Evolutionary conservation across 805 yeast species (phyloP), one percentile per base, ranked within the genome.

Genomic region (Yamadazyma akitaensis): DNA sequence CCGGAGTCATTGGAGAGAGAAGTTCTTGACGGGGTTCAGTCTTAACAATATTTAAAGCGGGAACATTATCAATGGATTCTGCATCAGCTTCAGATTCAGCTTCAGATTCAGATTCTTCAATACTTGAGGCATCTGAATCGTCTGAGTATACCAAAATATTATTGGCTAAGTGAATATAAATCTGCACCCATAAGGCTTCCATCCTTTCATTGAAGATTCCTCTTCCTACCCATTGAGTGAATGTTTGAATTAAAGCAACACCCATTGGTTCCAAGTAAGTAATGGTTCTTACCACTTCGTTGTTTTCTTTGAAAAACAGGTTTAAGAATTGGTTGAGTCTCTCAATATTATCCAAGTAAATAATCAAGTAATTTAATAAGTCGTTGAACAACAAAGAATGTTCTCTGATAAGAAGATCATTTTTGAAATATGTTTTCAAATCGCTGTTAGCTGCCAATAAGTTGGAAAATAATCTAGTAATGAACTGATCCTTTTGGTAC

Each of bases 251-350:
- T 40, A 72, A 55, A 9, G 69, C 64, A 28, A 58, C 47, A n/a
- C 76, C 75, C 72, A 72, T 63, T 26, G 71, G 69, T 51, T 70
- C 77, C 51, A 71, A 62, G 53, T 71, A 70, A 17, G 51, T 47
- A 2, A 67, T 64, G 16, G 48, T 51, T 8, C 49, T 40, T 24
- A 63, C 55, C 42, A 68, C 54, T 8, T 51, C 47, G 7, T 54
- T 57, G 51, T 70, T 65, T 42, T 68, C 72, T 17, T 53, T 49
- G 28, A 62, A 57, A 54, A 68, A 72, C 41, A 58, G 64, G 30
- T 41, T 44, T 55, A 69, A 57, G 47, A 70, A 70, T 49, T 67
- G 67, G 28, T 65, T 60, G 26, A 72, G 59, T 39, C 53, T 47
- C 26, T 58, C 52, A 21, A 55, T 37, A 42, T 68, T 63, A 41